Percentiles rank a stretch among this genome's conserved stretches.
These are phyloP conservation scores for Beauveria caledonica DNA, from an alignment of 2,329 filamentous ascomycete species.

Conservation along the genomic window DNA sequence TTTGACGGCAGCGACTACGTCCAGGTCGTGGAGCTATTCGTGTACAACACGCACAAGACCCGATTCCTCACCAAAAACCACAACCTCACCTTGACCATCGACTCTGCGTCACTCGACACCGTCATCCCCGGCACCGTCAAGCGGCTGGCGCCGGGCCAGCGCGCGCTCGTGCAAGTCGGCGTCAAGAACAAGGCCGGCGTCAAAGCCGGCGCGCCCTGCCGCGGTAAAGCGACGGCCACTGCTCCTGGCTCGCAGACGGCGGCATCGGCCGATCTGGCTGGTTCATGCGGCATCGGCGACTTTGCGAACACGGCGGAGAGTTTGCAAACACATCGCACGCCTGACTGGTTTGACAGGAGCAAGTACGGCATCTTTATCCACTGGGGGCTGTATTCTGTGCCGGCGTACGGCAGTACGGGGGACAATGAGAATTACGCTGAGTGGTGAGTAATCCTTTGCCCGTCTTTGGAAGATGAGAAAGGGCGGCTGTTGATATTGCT, in stretches of 20 bases:
- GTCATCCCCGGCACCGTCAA: constrained; percentile 9
- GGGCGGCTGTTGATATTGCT: not conserved
- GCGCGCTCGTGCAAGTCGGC: constrained; percentile 8
- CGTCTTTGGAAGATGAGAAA: not conserved
- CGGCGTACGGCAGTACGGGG: constrained; percentile 43
- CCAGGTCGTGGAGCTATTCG: constrained; percentile 12
- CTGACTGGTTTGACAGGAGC: constrained; percentile 44
- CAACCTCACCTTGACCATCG: not conserved
- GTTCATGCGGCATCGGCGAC: constrained; percentile 1
- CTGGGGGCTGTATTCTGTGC: constrained; percentile 48
- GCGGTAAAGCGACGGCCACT: constrained; percentile 2
- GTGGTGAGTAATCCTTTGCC: constrained; percentile 22
- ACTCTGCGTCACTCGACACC: constrained; percentile 8
- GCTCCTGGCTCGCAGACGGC: not conserved
- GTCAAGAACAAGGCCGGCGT: constrained; percentile 14
- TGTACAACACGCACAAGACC: constrained; percentile 10
- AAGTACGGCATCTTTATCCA: constrained; percentile 56
- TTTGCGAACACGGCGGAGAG: constrained; percentile 15
- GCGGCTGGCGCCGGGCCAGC: constrained; percentile 12
- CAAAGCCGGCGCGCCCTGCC: constrained; percentile 1
- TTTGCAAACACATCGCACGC: constrained; percentile 32
- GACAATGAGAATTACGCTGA: constrained; percentile 34
- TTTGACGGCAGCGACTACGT: constrained; percentile 8
- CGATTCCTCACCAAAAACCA: constrained; percentile 7
- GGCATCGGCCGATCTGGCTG: not conserved